Evolutionary conservation across 257 asterid species (phyloP), one percentile per base, ranked within the genome.

Genomic region (Ocimum tenuiflorum): DNA sequence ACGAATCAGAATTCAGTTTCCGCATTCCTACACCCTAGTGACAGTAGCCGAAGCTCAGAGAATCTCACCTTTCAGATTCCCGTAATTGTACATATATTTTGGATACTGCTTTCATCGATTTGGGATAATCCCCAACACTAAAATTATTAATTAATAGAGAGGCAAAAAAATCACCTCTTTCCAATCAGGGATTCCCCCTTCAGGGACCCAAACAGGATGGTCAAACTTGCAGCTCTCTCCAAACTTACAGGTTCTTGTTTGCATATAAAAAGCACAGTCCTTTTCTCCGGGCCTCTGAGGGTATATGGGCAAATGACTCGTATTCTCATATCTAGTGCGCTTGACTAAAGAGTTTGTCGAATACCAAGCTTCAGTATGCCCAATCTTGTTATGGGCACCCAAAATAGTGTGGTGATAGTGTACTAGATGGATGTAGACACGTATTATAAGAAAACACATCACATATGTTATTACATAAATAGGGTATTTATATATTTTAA

Each of bases 191-290:
- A 89, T 86, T 80, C 99, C 99, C 82, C 99, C 97, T 81, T 90
- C 95, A 45, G 99, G 99, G 78, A 94, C 97, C 99, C 99, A 94
- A 83, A 90, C 81, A 82, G 99, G 99, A 88, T 94, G 99, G 86
- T 94, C 97, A 88, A 90, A 94, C 81, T 43, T 90, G 99, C 99
- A 94, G 95, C 88, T 82, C 55, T 90, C 99, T 77, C 97, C 97
- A 88, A 75, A 94, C 79, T 83, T 94, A 90, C 99, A 94, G 79
- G 95, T 81, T 86, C 99, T 79, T 74, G 99, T 94, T 87, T 86
- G 99, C 99, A 94, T 94, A 83, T 94, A 94, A 94, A 77, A 84
- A 74, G 91, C 91, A 90, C 99, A 94, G 64, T 94, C 99, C 87
- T 86, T 90, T 90, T 90, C 96, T 85, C 99, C 99, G 31, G 96